Percentiles rank a stretch among this genome's conserved stretches.
These are phyloP conservation scores for Cladophialophora carrionii DNA, from an alignment of 2,329 filamentous ascomycete genomes.

Conservation along the genomic window DNA sequence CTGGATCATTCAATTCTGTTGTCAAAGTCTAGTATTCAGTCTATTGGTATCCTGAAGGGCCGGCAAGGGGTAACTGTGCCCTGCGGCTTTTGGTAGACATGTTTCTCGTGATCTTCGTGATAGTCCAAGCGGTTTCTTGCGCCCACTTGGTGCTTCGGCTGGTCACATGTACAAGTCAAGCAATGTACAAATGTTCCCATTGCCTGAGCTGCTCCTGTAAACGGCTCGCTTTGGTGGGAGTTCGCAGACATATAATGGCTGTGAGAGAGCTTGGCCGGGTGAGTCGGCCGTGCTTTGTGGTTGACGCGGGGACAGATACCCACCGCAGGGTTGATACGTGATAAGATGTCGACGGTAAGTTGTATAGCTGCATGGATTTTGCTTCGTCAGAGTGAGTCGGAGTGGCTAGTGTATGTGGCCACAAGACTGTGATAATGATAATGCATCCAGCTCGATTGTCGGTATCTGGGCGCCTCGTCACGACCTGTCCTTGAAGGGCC, in stretches of 20 bases:
- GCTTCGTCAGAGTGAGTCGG: background rate
- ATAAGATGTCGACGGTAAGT: background rate
- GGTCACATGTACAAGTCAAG: background rate
- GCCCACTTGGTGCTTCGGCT: background rate
- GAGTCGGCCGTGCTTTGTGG: background rate
- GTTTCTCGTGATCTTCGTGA: slow-evolving; percentile 12
- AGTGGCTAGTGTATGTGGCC: background rate
- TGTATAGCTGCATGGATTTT: background rate
- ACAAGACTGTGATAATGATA: slow-evolving; percentile 1
- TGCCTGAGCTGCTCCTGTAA: background rate
- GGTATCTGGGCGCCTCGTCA: background rate
- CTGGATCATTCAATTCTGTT: background rate
- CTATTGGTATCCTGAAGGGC: slow-evolving; percentile 12
- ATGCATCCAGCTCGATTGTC: background rate
- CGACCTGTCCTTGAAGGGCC: slow-evolving; percentile 25
- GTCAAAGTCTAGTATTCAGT: slow-evolving; percentile 1
- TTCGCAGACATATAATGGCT: background rate
- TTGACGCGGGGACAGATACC: background rate
- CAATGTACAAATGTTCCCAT: background rate
- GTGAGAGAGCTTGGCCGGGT: background rate
- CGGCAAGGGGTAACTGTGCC: background rate
- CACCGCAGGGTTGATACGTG: background rate
- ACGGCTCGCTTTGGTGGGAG: background rate
- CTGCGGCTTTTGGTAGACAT: slow-evolving; percentile 4
- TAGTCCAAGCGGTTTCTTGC: slow-evolving; percentile 2